These are phyloP conservation scores for Phytophthora agathidicida DNA, from an alignment of 352 stramenopile species.

Conservation along the genomic window DNA sequence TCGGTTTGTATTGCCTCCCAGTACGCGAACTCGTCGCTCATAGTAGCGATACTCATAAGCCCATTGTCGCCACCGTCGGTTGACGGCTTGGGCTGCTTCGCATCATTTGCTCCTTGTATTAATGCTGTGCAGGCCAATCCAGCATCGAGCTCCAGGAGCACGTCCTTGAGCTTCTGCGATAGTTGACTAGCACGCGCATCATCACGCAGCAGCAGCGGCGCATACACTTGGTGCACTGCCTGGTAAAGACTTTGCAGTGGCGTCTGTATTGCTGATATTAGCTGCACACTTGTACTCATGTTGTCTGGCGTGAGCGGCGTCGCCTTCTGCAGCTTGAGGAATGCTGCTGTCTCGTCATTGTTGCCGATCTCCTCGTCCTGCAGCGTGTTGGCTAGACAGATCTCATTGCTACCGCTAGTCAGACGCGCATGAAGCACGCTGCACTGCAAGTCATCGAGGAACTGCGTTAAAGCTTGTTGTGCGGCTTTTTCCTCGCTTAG, in stretches of 20 bases:
- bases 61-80: constrained; percentile 41
- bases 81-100: constrained; percentile 20
- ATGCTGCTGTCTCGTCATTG: constrained; percentile 50
- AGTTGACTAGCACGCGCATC: constrained; percentile 51
- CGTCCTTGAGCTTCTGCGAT: constrained; percentile 83
- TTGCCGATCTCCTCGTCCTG: constrained; percentile 11
- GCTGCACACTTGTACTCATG: constrained; percentile 74
- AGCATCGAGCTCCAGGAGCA: constrained; percentile 75
- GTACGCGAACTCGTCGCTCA: constrained; percentile 89
- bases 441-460: constrained; percentile 78
- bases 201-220: constrained; percentile 70
- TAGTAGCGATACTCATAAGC: constrained; percentile 81
- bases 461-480: constrained; percentile 58
- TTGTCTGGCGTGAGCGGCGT: constrained; percentile 65
- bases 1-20: constrained; percentile 72
- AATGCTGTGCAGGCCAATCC: constrained; percentile 60
- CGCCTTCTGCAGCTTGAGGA: constrained; percentile 62
- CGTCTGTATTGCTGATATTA: constrained; percentile 71
- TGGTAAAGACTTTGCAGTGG: constrained; percentile 85
- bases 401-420: constrained; percentile 22
- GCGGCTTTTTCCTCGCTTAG: constrained; percentile 47
- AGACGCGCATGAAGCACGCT: constrained; percentile 63
- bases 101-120: constrained; percentile 22
- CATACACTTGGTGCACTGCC: constrained; percentile 83
- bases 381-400: constrained; percentile 23